Evolutionary conservation across 768 basidiomycete species (phyloP), one percentile per base, ranked within the genome.

Genomic region (Leccinum obscurum): DNA sequence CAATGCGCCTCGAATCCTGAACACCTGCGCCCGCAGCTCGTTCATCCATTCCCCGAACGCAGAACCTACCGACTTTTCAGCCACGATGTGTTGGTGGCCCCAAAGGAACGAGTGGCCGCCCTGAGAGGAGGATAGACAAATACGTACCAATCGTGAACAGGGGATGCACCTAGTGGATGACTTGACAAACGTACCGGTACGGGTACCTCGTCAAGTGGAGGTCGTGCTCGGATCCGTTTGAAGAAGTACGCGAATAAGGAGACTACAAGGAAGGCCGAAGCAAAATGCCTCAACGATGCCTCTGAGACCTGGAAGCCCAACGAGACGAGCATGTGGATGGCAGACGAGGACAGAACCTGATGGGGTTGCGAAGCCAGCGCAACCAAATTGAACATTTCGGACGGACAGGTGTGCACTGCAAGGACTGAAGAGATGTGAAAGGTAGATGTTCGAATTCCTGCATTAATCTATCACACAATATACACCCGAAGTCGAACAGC

Each of bases 41-140:
- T 58, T 30, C 35, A 61, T 58, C 56, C 57, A 61, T 24, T 8
- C 8, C 1, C 46, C 20, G 13, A 48, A 58, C 5, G 60, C 60
- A 6, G 52, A 8, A 28, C 60, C 60, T 3, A 58, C 56, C n/a
- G 60, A 61, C 28, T 48, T 58, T n/a, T 54, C 60, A 4, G 57
- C 52, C 2, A 24, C 46, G 9, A 37, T 59, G 22, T 52, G 60
- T 28, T 58, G 56, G 28, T 61, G 56, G 17, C 60, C 56, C 60
- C 57, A 61, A 10, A 61, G 44, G 20, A 53, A 30, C 41, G 60
- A 61, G 17, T 14, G 17, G 3, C 35, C 51, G 20, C n/a, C 15
- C 60, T 61, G 32, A 1, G 5, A n/a, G 14, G 11, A 26, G 20
- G 44, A 50, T 24, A 11, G 30, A 54, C 20, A 20, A 7, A 22